A percentile compares a stretch with the other conserved stretches of the same genome.
phyloP scores from a whole-genome alignment of 1,284 basidiomycete genomes.

The Ustilago bromivora region DNA sequence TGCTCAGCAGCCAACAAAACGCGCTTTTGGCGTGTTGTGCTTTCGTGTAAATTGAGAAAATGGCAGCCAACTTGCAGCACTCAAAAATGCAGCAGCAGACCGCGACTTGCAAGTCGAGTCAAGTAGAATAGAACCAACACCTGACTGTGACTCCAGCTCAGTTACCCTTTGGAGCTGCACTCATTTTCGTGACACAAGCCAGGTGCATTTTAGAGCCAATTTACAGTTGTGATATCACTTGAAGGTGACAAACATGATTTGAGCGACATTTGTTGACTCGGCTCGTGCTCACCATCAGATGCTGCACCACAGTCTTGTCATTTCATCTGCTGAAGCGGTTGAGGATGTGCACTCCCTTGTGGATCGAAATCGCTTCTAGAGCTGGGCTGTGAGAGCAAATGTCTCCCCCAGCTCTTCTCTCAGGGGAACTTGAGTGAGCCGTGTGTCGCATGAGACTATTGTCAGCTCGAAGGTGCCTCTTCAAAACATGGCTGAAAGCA shows the following conservation, averaged over 20 bases:
- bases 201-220: neutral
- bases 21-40: neutral
- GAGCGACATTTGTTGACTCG: neutral
- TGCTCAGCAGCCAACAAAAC: neutral
- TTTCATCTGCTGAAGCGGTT: too few species aligned
- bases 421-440: too few species aligned
- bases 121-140: neutral
- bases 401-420: too few species aligned
- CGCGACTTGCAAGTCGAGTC: neutral
- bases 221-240: neutral
- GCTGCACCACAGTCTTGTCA: neutral
- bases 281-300: neutral
- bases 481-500: neutral
- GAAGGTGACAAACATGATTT: neutral
- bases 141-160: neutral
- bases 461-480: too few species aligned
- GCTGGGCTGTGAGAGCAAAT: too few species aligned
- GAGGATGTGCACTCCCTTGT: too few species aligned
- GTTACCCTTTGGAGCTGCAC: neutral
- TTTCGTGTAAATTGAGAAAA: conserved; percentile 4
- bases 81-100: neutral
- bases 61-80: neutral
- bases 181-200: conserved; percentile 6
- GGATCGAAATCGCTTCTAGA: too few species aligned
- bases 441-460: too few species aligned